phyloP scores from a whole-genome alignment of 345 rosid species.

The Lepidium aucheri region DNA sequence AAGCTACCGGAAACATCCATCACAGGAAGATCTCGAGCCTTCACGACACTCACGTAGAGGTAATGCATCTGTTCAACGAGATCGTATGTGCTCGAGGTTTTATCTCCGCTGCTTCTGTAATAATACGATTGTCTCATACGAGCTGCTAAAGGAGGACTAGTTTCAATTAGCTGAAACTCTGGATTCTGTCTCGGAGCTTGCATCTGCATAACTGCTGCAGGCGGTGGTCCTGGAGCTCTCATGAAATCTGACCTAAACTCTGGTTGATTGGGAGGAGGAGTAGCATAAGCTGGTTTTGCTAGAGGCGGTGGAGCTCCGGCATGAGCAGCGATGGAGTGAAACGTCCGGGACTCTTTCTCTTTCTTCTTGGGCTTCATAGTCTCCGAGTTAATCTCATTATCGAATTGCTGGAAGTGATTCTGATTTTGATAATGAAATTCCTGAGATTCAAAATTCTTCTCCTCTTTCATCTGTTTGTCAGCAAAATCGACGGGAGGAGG shows the following conservation, averaged over 20 bases:
- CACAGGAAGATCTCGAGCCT: slow-evolving; percentile 77
- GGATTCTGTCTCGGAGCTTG: slow-evolving; percentile 60
- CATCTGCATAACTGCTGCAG: slow-evolving; percentile 42
- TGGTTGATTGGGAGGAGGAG: slow-evolving; percentile 23
- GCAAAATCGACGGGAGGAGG: slow-evolving; percentile 6
- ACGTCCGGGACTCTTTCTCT: slow-evolving; percentile 62
- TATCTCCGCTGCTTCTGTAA: slow-evolving; percentile 60
- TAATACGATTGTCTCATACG: slow-evolving; percentile 33
- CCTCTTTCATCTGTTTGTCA: background rate
- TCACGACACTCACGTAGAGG: slow-evolving; percentile 81
- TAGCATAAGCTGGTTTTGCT: background rate
- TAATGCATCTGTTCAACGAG: slow-evolving; percentile 91
- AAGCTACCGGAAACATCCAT: slow-evolving; percentile 83
- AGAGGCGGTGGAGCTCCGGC: slow-evolving; percentile 27
- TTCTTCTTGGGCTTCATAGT: slow-evolving; percentile 46
- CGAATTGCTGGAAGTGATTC: slow-evolving; percentile 3
- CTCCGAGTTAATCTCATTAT: slow-evolving; percentile 21
- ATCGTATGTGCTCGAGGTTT: slow-evolving; percentile 70
- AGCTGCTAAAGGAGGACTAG: slow-evolving; percentile 80
- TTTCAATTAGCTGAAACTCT: slow-evolving; percentile 65
- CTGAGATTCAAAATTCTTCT: slow-evolving; percentile 26
- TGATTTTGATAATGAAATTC: slow-evolving; percentile 16
- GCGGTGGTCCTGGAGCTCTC: slow-evolving; percentile 41
- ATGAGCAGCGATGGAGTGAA: slow-evolving; percentile 58
- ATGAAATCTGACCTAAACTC: slow-evolving; percentile 51